These are phyloP conservation scores for Phytophthora fragariae DNA, from an alignment of 352 stramenopile species.

Conservation along the genomic window DNA sequence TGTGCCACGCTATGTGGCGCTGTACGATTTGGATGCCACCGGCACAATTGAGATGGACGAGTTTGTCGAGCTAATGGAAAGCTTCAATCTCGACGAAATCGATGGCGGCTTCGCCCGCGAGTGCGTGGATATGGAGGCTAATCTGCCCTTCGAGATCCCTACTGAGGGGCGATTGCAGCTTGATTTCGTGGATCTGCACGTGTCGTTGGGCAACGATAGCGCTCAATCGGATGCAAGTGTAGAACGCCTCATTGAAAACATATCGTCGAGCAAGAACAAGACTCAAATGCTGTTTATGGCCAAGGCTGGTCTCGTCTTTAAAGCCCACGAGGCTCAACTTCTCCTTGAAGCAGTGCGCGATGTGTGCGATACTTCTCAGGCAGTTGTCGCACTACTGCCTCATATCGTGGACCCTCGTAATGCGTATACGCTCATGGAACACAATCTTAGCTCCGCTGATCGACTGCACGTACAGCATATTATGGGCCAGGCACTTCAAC, in stretches of 20 bases:
- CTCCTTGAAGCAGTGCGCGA: slow-evolving; percentile 74
- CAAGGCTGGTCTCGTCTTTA: slow-evolving; percentile 79
- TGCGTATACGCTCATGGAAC: slow-evolving; percentile 68
- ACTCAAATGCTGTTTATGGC: slow-evolving; percentile 83
- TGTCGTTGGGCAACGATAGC: slow-evolving; percentile 71
- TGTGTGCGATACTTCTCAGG: slow-evolving; percentile 68
- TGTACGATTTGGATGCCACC: slow-evolving; percentile 79
- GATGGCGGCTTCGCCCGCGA: slow-evolving; percentile 52
- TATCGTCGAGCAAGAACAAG: slow-evolving; percentile 80
- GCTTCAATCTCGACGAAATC: slow-evolving; percentile 61
- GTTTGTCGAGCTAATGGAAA: slow-evolving; percentile 82
- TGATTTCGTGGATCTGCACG: slow-evolving; percentile 83
- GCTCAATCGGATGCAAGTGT: slow-evolving; percentile 73
- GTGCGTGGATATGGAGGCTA: slow-evolving; percentile 72
- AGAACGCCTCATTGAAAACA: slow-evolving; percentile 81
- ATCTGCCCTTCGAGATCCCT: slow-evolving; percentile 67
- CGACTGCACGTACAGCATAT: slow-evolving; percentile 73
- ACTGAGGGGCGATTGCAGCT: slow-evolving; percentile 63
- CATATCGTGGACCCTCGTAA: slow-evolving; percentile 80
- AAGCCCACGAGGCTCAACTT: slow-evolving; percentile 68
- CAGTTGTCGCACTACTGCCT: slow-evolving; percentile 67
- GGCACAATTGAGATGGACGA: slow-evolving; percentile 81
- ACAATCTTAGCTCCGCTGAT: slow-evolving; percentile 59
- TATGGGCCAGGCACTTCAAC: slow-evolving; percentile 64
- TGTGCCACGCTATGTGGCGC: slow-evolving; percentile 64